A percentile compares a stretch with the other conserved stretches of the same genome.
phyloP scores from a whole-genome alignment of 768 basidiomycete species.

The Tylopilus felleus region DNA sequence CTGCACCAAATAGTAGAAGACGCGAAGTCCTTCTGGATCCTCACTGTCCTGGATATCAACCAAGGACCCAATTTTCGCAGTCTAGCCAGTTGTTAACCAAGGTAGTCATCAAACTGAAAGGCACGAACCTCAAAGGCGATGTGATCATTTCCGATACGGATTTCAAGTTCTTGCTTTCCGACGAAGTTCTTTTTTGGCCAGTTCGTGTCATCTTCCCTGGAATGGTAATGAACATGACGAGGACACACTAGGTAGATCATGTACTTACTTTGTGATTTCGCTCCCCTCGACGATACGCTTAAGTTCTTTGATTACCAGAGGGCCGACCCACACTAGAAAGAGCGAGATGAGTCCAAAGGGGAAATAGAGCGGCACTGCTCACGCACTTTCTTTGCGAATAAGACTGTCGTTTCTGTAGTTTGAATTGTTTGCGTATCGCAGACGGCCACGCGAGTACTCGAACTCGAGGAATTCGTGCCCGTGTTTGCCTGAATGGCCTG shows the following conservation, averaged over 20 bases:
- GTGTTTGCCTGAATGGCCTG: constrained; percentile 98
- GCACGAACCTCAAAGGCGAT: constrained; percentile 88
- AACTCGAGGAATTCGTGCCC: constrained; percentile 99
- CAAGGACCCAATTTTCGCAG: constrained; percentile 95
- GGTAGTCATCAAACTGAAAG: not conserved
- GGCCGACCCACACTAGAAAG: constrained; percentile 85
- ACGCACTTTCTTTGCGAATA: constrained; percentile 97
- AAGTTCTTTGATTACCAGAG: constrained; percentile 88
- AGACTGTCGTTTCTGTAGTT: constrained; percentile 98
- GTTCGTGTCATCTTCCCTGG: constrained; percentile 94
- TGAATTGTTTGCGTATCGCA: constrained; percentile 98
- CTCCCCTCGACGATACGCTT: constrained; percentile 91
- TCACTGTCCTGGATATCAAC: constrained; percentile 97
- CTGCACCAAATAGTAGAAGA: constrained; percentile 98
- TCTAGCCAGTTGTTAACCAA: constrained; percentile 46
- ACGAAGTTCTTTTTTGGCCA: constrained; percentile 99
- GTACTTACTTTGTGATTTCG: constrained; percentile 83
- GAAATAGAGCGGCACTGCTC: not conserved
- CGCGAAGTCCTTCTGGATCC: constrained; percentile 94
- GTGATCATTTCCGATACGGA: constrained; percentile 90
- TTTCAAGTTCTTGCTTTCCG: constrained; percentile 97
- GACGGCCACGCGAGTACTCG: constrained; percentile 93
- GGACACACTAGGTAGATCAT: not conserved
- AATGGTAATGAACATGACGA: not conserved
- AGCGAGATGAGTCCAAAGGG: not conserved